These are phyloP conservation scores for Leccinum griseonigrum DNA, from an alignment of 1,284 basidiomycete species.

Conservation along the genomic window DNA sequence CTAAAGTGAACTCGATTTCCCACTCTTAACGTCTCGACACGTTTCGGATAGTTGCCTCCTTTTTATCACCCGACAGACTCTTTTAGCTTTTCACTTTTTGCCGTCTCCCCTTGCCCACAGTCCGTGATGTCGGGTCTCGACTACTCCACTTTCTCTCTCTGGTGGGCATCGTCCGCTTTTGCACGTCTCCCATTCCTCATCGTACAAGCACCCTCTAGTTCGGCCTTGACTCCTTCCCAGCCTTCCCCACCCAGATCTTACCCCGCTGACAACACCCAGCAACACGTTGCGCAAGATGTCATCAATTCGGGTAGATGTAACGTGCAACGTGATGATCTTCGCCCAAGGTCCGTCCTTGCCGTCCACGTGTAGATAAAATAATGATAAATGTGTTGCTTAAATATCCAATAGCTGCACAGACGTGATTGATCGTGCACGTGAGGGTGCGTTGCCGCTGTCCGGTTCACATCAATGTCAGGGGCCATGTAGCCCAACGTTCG, in stretches of 20 bases:
- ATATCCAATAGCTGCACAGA: conserved; percentile 23
- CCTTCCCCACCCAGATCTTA: conserved; percentile 25
- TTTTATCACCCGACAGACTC: conserved; percentile 7
- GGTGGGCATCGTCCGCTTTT: conserved; percentile 15
- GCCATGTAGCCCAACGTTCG: conserved; percentile 7
- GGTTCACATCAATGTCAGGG: conserved; percentile 25
- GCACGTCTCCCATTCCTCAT: conserved; percentile 3
- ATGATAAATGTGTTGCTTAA: conserved; percentile 9
- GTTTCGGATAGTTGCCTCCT: conserved; percentile 8
- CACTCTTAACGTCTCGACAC: conserved; percentile 2
- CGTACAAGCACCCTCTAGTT: conserved; percentile 11
- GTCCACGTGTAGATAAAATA: conserved; percentile 23
- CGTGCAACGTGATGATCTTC: conserved; percentile 34
- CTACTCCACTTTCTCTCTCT: conserved; percentile 31
- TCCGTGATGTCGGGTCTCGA: conserved; percentile 25
- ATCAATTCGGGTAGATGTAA: conserved; percentile 28
- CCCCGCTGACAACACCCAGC: conserved; percentile 28
- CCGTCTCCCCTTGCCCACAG: not conserved
- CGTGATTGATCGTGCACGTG: conserved; percentile 26
- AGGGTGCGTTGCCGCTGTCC: conserved; percentile 14
- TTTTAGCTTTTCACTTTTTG: not conserved
- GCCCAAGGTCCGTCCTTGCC: conserved; percentile 32
- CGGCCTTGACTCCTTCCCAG: conserved; percentile 29
- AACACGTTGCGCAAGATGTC: conserved; percentile 32
- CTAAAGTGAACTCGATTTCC: conserved; percentile 22